Evolutionary conservation across 1,139 yeast genomes (phyloP).

Genomic region (Lodderomyces orthopsilosis): DNA sequence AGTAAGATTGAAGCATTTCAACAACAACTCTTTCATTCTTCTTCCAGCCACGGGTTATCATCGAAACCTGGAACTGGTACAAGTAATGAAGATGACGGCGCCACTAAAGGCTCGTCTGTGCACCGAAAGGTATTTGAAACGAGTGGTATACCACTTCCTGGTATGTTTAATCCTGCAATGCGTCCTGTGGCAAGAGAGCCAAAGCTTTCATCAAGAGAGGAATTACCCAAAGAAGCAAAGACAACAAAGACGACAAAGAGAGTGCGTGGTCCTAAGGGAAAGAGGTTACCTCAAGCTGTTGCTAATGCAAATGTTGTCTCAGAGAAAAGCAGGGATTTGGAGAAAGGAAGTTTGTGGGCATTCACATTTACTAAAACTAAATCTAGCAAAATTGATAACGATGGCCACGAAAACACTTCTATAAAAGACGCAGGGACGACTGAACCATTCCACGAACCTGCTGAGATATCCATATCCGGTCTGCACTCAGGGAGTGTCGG

Average conservation of each 20-base stretch:
- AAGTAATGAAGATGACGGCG: neutral
- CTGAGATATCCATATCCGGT: neutral
- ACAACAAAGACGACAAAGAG: conserved; percentile 28
- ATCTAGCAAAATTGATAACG: neutral
- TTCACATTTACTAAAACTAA: conserved; percentile 7
- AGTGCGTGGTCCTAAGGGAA: conserved; percentile 75
- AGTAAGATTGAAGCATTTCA: conserved; percentile 79
- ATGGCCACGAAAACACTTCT: neutral
- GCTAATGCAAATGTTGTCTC: conserved; percentile 42
- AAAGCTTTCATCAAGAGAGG: conserved; percentile 1
- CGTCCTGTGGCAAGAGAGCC: neutral
- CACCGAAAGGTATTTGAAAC: conserved; percentile 43
- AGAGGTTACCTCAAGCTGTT: conserved; percentile 67
- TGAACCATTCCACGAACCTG: neutral
- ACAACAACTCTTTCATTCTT: conserved; percentile 29
- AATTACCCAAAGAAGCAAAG: conserved; percentile 7
- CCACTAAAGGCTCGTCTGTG: neutral
- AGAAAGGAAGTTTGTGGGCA: conserved; percentile 39
- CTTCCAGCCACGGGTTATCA: neutral
- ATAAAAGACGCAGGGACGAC: neutral
- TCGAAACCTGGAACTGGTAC: conserved; percentile 1
- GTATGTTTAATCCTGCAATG: conserved; percentile 44
- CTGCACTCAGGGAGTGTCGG: neutral
- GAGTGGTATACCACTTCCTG: conserved; percentile 57
- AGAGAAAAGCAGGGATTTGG: conserved; percentile 28